These are phyloP conservation scores for Hypomontagnella monticulosa DNA, from an alignment of 495 filamentous ascomycete species.

Conservation along the genomic window DNA sequence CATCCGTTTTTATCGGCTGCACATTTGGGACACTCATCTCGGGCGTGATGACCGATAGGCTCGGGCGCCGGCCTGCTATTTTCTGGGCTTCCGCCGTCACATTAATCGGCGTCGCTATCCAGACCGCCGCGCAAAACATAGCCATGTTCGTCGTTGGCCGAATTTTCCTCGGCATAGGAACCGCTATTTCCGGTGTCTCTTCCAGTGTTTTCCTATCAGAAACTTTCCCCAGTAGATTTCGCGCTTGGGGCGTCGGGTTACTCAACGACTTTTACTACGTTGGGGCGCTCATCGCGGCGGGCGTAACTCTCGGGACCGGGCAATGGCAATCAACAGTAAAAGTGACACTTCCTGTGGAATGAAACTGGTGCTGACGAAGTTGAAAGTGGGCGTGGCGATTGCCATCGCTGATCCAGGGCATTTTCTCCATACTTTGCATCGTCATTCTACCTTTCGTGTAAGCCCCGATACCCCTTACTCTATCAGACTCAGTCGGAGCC, in stretches of 20 bases:
- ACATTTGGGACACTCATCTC: slow-evolving; percentile 51
- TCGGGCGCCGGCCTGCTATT: slow-evolving; percentile 57
- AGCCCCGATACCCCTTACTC: slow-evolving; percentile 1
- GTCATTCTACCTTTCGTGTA: slow-evolving; percentile 62
- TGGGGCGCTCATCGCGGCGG: slow-evolving; percentile 60
- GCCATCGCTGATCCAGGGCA: slow-evolving; percentile 63
- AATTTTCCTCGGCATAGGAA: slow-evolving; percentile 57
- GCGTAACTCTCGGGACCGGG: slow-evolving; percentile 62
- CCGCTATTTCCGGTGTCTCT: slow-evolving; percentile 50
- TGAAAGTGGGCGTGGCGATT: slow-evolving; percentile 61
- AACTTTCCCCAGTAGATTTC: slow-evolving; percentile 54
- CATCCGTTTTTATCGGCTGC: slow-evolving; percentile 57
- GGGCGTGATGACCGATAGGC: slow-evolving; percentile 51
- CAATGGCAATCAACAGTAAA: slow-evolving; percentile 54
- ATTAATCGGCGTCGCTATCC: slow-evolving; percentile 57
- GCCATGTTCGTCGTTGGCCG: slow-evolving; percentile 59
- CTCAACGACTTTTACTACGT: slow-evolving; percentile 64
- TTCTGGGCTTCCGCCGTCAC: slow-evolving; percentile 56
- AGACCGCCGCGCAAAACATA: slow-evolving; percentile 59
- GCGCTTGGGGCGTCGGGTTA: slow-evolving; percentile 57
- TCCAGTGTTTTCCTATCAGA: slow-evolving; percentile 56
- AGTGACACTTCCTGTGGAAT: background rate
- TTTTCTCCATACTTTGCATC: slow-evolving; percentile 64
- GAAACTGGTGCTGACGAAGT: slow-evolving; percentile 4
- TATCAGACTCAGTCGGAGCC: background rate